Evolutionary conservation across 768 basidiomycete genomes (phyloP).

Genomic region (Termitomyces sp.): DNA sequence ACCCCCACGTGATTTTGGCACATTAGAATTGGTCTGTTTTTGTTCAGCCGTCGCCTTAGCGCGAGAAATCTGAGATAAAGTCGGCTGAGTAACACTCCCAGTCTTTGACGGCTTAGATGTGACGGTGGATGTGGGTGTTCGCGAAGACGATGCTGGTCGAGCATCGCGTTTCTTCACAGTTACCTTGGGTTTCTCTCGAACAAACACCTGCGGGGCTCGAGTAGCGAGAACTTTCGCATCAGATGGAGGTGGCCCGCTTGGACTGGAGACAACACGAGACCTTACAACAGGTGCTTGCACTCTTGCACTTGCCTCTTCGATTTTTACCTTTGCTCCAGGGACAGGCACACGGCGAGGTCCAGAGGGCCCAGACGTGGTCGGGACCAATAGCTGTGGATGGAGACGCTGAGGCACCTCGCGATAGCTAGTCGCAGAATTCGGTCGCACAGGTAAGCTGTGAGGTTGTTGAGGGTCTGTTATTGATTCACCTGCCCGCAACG

Average conservation of each 20-base stretch:
- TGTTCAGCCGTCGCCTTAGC: conserved; percentile 14
- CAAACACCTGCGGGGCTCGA: background rate
- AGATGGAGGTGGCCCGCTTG: background rate
- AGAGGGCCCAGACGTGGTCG: background rate
- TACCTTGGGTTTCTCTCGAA: conserved; percentile 2
- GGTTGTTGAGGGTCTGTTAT: background rate
- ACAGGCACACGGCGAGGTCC: conserved; percentile 13
- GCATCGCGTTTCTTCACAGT: background rate
- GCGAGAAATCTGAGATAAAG: conserved; percentile 22
- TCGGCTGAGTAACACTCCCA: conserved; percentile 19
- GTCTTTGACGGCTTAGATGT: conserved; percentile 6
- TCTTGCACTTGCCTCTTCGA: background rate
- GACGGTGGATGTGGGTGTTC: background rate
- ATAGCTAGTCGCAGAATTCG: conserved; percentile 10
- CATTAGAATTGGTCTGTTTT: background rate
- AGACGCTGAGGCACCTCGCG: conserved; percentile 3
- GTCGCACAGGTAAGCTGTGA: conserved; percentile 3
- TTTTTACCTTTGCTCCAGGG: background rate
- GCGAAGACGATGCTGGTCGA: background rate
- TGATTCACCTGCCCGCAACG: conserved; percentile 1
- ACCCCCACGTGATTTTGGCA: conserved; percentile 11
- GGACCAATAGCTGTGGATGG: background rate
- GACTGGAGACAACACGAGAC: conserved; percentile 4
- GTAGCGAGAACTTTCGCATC: background rate
- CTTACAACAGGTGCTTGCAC: background rate